Evolutionary conservation across 805 yeast genomes (phyloP).

Genomic region (Pichia pseudocactophila): DNA sequence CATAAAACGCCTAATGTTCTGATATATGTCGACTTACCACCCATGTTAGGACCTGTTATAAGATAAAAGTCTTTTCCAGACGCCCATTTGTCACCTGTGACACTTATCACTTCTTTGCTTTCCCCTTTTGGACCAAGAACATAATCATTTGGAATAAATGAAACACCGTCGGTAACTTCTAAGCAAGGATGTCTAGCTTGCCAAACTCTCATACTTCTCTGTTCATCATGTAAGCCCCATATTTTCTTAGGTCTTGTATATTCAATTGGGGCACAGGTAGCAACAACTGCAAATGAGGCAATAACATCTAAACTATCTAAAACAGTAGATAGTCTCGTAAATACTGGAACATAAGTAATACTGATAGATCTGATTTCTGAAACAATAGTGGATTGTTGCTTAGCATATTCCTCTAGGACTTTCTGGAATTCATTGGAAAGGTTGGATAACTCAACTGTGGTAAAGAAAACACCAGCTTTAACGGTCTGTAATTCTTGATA

Average conservation of each 20-base stretch:
- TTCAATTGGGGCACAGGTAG: slow-evolving; percentile 74
- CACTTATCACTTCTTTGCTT: not conserved
- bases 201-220: slow-evolving; percentile 44
- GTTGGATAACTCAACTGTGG: slow-evolving; percentile 56
- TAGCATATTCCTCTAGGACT: slow-evolving; percentile 57
- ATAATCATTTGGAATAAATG: slow-evolving; percentile 92
- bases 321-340: slow-evolving; percentile 55
- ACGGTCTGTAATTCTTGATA: slow-evolving; percentile 82
- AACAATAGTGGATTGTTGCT: slow-evolving; percentile 69
- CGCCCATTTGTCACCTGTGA: slow-evolving; percentile 5
- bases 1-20: slow-evolving; percentile 85
- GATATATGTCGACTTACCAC: slow-evolving; percentile 91
- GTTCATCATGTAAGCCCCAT: slow-evolving; percentile 39
- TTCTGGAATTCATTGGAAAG: slow-evolving; percentile 50
- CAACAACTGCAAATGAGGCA: slow-evolving; percentile 74
- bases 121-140: slow-evolving; percentile 27
- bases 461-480: slow-evolving; percentile 91
- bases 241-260: slow-evolving; percentile 62
- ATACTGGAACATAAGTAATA: slow-evolving; percentile 69
- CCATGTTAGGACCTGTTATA: slow-evolving; percentile 96
- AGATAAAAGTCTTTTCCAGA: slow-evolving; percentile 58
- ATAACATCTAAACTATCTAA: slow-evolving; percentile 78
- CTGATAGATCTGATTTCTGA: slow-evolving; percentile 77
- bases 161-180: slow-evolving; percentile 83
- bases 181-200: slow-evolving; percentile 94